Conservation (phyloP, 345 rosid genomes). For the Gossypium stocksii region DNA sequence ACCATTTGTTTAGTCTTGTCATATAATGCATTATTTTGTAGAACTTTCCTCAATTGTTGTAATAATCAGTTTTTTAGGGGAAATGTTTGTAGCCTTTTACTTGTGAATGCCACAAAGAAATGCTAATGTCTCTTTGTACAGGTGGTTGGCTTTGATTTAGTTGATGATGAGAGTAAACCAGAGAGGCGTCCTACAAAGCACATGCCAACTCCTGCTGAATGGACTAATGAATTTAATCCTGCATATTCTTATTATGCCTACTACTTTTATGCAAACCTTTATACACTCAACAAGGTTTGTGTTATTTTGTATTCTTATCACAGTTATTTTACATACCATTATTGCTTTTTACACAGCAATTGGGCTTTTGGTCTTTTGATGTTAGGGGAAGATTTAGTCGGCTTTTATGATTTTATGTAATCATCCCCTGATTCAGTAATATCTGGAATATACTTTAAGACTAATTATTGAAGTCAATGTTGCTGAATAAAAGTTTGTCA, state of each 20-base stretch:
- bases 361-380: constrained; percentile 1
- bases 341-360: not conserved
- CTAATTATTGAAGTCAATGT: not conserved
- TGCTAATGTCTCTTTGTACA: constrained; percentile 22
- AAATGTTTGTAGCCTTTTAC: constrained; percentile 3
- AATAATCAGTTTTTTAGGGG: not conserved
- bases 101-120: not conserved
- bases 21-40: not conserved
- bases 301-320: not conserved
- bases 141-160: constrained; percentile 60
- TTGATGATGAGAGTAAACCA: constrained; percentile 60
- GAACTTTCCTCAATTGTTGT: not conserved
- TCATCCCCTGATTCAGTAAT: not conserved
- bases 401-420: not conserved
- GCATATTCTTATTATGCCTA: constrained; percentile 55
- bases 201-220: constrained; percentile 51
- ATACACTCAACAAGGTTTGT: constrained; percentile 44
- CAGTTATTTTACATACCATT: not conserved
- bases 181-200: constrained; percentile 61
- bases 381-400: not conserved
- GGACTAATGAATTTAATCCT: constrained; percentile 56
- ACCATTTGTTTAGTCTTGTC: not conserved
- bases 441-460: not conserved
- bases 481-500: not conserved
- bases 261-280: constrained; percentile 54